Evolutionary conservation across 169 alveolate species (phyloP), one percentile per base, ranked within the genome.

Genomic region (Cystoisospora suis): DNA sequence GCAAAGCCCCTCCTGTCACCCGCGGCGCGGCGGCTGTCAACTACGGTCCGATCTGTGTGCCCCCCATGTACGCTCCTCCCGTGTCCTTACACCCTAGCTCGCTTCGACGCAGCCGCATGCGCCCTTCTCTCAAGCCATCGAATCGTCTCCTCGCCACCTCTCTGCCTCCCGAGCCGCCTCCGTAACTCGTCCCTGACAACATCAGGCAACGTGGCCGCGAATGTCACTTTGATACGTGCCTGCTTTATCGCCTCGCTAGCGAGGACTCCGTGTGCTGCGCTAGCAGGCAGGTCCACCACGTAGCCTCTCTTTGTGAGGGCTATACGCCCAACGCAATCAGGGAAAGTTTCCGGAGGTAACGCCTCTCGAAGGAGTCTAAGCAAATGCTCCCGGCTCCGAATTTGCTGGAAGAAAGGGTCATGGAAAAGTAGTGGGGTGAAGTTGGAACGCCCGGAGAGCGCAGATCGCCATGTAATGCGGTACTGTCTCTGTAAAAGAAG

Each of bases 401-500:
- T 29, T 0, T 6, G 53, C 69, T 59, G 53, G 1, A 45, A 44
- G 46, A 77, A 23, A 15, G 92, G 92, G 61, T 88, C 92, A 29
- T 58, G 56, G 58, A 88, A 77, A 38, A 88, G 83, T 23, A 88
- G 59, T 20, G 88, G 77, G 15, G 85, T 83, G 47, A 36, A 58
- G 58, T 56, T 40, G 29, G 27, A 69, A 29, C 83, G 61, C 9
- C 92, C 92, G 3, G 92, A 75, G 9, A 88, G 83, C 7, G 81
- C 65, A 0, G 92, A 88, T 6, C 65, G 59, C 92, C 92, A 88
- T 15, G 88, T 49, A 58, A 58, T 23, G 29, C 88, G 70, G 47
- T 49, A 81, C 83, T 77, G 88, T 29, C 88, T 44, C 88, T 77
- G 88, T 47, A 70, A 38, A 42, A 88, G 88, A 49, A 88, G 72